phyloP scores from a whole-genome alignment of 495 filamentous ascomycete species.

The Evansstolkia leycettana region DNA sequence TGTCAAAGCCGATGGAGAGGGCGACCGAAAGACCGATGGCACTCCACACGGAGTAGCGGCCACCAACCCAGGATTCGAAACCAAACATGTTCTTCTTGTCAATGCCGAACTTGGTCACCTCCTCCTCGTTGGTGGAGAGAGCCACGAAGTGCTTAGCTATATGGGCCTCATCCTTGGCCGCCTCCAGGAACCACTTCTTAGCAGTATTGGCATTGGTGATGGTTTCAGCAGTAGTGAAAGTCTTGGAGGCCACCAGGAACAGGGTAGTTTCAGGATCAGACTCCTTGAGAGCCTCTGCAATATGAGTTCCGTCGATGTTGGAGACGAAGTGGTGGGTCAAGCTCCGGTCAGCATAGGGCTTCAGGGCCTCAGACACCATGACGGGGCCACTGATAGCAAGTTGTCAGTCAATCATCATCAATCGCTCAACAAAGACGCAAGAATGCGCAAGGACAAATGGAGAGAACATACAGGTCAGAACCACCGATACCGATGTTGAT shows the following conservation, averaged over 20 bases:
- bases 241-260: conserved; percentile 97
- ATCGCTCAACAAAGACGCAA: background rate
- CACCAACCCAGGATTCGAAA: conserved; percentile 96
- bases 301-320: conserved; percentile 97
- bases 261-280: conserved; percentile 94
- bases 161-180: conserved; percentile 55
- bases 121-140: conserved; percentile 85
- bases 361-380: conserved; percentile 96
- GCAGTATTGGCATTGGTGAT: conserved; percentile 92
- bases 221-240: conserved; percentile 97
- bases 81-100: conserved; percentile 98
- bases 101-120: conserved; percentile 97
- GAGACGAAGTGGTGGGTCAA: conserved; percentile 94
- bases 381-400: conserved; percentile 63
- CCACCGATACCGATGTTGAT: conserved; percentile 98
- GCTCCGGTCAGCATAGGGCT: conserved; percentile 76
- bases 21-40: conserved; percentile 92
- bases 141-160: conserved; percentile 99
- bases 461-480: conserved; percentile 73
- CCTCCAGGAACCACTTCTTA: conserved; percentile 92
- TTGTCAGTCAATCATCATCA: background rate
- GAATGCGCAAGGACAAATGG: background rate
- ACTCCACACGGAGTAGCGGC: conserved; percentile 96
- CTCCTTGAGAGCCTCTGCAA: conserved; percentile 79
- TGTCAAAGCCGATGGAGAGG: conserved; percentile 91